Percentiles rank a stretch among this genome's conserved stretches.
Conservation (phyloP, 257 asterid genomes). For the Ophiorrhiza pumila region DNA sequence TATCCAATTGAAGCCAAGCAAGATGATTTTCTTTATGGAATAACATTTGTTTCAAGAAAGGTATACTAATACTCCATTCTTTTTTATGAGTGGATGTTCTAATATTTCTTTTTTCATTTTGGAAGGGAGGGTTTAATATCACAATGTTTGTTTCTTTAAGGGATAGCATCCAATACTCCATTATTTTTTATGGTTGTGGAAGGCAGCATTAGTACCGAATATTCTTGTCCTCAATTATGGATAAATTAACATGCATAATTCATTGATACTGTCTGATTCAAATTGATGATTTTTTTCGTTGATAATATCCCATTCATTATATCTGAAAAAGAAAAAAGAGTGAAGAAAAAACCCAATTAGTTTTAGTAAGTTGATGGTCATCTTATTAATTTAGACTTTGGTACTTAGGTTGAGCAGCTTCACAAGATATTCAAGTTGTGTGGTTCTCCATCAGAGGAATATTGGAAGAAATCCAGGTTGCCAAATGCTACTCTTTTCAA, state of each 20-base stretch:
- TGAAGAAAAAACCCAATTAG: neutral
- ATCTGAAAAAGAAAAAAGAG: neutral
- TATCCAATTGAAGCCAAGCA: neutral
- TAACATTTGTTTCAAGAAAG: too few species aligned
- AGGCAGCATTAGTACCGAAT: neutral
- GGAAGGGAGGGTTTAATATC: too few species aligned
- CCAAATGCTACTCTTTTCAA: constrained; percentile 76
- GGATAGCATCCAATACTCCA: too few species aligned
- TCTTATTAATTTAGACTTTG: constrained; percentile 6
- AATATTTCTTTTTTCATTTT: too few species aligned
- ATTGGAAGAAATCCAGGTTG: constrained; percentile 76
- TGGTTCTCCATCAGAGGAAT: constrained; percentile 87
- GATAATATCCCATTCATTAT: neutral
- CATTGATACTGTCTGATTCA: neutral
- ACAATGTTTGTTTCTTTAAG: too few species aligned
- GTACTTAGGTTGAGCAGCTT: constrained; percentile 77
- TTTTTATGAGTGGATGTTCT: too few species aligned
- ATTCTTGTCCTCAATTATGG: neutral
- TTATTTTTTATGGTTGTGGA: neutral
- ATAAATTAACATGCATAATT: neutral
- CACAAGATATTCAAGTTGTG: constrained; percentile 88
- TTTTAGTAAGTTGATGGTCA: neutral
- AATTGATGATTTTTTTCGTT: neutral
- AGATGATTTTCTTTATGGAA: neutral
- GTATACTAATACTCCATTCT: too few species aligned